These are phyloP conservation scores for Aspergillus proliferans DNA, from an alignment of 2,329 filamentous ascomycete species.

Conservation along the genomic window DNA sequence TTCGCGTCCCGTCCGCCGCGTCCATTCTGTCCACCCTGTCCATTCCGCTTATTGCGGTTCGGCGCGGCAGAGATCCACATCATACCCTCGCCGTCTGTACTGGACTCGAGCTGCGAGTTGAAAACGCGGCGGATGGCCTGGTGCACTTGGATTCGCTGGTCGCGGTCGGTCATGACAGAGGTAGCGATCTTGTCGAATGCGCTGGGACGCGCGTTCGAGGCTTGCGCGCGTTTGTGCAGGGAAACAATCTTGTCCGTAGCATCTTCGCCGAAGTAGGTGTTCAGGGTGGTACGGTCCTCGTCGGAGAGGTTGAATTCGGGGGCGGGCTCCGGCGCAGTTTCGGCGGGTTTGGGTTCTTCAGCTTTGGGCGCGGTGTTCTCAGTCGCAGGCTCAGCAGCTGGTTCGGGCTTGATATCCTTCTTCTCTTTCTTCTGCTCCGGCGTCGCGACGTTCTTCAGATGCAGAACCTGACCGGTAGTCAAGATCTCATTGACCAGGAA, in stretches of 20 bases:
- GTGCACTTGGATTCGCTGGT: constrained; percentile 58
- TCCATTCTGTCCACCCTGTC: constrained; percentile 26
- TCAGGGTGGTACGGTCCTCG: constrained; percentile 41
- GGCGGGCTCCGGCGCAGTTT: constrained; percentile 3
- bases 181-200: constrained; percentile 51
- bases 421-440: constrained; percentile 15
- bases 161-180: constrained; percentile 53
- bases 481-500: constrained; percentile 88
- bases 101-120: constrained; percentile 67
- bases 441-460: constrained; percentile 51
- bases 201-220: constrained; percentile 48
- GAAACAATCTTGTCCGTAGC: constrained; percentile 46
- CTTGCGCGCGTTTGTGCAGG: constrained; percentile 51
- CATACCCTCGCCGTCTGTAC: constrained; percentile 64
- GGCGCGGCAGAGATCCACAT: constrained; percentile 51
- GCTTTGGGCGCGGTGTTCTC: constrained; percentile 6
- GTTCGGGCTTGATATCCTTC: constrained; percentile 5
- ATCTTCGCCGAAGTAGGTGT: constrained; percentile 47
- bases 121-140: constrained; percentile 70
- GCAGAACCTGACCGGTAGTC: constrained; percentile 67
- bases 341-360: constrained; percentile 7
- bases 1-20: constrained; percentile 26
- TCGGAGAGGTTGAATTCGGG: constrained; percentile 32
- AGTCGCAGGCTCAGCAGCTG: constrained; percentile 11
- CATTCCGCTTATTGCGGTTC: constrained; percentile 27